Evolutionary conservation across 202 grass and related monocot genomes (phyloP).

Genomic region (Hordeum pubiflorum): DNA sequence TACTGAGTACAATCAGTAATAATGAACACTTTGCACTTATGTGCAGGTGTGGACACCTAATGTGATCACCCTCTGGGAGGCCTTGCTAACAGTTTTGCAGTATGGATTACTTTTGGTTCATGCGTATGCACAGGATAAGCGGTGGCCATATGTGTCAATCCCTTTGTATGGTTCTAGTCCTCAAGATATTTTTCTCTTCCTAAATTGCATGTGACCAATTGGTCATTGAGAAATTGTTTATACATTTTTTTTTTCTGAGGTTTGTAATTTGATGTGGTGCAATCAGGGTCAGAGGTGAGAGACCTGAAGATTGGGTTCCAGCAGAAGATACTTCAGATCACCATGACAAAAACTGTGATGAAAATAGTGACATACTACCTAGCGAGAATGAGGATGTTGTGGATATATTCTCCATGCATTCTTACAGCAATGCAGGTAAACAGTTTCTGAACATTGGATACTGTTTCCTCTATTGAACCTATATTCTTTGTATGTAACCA

Average conservation of each 20-base stretch:
- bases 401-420: slow-evolving; percentile 56
- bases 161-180: slow-evolving; percentile 52
- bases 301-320: slow-evolving; percentile 93
- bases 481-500: neutral
- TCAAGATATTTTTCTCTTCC: neutral
- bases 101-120: slow-evolving; percentile 79
- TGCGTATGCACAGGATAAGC: slow-evolving; percentile 88
- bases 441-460: neutral
- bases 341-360: slow-evolving; percentile 18
- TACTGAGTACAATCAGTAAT: neutral
- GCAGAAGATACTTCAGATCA: slow-evolving; percentile 22
- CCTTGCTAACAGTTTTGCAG: slow-evolving; percentile 77
- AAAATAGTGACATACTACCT: slow-evolving; percentile 24
- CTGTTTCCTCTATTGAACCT: neutral
- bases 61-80: slow-evolving; percentile 75
- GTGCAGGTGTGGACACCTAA: slow-evolving; percentile 72
- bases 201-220: neutral
- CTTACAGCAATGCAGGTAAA: slow-evolving; percentile 31
- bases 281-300: slow-evolving; percentile 57
- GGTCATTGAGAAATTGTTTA: neutral
- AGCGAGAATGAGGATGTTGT: slow-evolving; percentile 25
- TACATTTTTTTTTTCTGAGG: neutral
- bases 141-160: slow-evolving; percentile 77
- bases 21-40: neutral
- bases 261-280: slow-evolving; percentile 25